Percentiles rank a stretch among this genome's conserved stretches.
Evolutionary conservation across 2,329 filamentous ascomycete genomes (phyloP).

Genomic region (Exophiala spinifera): DNA sequence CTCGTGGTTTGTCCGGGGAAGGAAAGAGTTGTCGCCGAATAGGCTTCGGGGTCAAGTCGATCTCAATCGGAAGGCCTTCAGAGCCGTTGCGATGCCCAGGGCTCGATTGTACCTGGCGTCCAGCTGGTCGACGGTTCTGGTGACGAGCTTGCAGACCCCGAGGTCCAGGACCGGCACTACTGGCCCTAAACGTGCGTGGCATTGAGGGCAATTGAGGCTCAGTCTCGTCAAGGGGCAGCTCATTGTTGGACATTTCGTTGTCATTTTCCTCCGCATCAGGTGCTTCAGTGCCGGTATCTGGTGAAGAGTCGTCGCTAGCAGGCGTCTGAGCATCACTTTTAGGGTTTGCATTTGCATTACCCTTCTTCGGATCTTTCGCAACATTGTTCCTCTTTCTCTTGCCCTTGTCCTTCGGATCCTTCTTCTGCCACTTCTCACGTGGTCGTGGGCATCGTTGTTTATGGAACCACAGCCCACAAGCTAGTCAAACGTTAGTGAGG

Average conservation of each 20-base stretch:
- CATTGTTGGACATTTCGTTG: slow-evolving; percentile 28
- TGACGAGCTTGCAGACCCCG: slow-evolving; percentile 15
- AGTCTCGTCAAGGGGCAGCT: slow-evolving; percentile 31
- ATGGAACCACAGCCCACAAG: slow-evolving; percentile 90
- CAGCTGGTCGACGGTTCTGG: slow-evolving; percentile 31
- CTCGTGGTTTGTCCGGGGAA: slow-evolving; percentile 29
- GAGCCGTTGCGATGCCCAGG: slow-evolving; percentile 51
- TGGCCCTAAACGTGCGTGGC: slow-evolving; percentile 44
- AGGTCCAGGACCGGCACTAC: slow-evolving; percentile 44
- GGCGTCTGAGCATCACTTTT: slow-evolving; percentile 34
- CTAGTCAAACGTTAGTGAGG: slow-evolving; percentile 41
- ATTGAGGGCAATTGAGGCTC: slow-evolving; percentile 37
- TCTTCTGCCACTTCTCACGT: slow-evolving; percentile 74
- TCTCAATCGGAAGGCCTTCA: slow-evolving; percentile 42
- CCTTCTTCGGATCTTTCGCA: slow-evolving; percentile 33
- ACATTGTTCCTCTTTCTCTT: slow-evolving; percentile 34
- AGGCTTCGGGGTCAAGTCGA: slow-evolving; percentile 56
- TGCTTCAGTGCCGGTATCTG: slow-evolving; percentile 26
- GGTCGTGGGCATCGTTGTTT: slow-evolving; percentile 86
- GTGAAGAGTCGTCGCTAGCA: slow-evolving; percentile 39
- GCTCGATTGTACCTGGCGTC: slow-evolving; percentile 60
- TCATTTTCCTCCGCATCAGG: slow-evolving; percentile 25
- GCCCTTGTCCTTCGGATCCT: slow-evolving; percentile 41
- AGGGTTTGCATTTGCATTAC: slow-evolving; percentile 34
- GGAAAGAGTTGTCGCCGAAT: slow-evolving; percentile 46